Percentiles rank a stretch among this genome's conserved stretches.
Evolutionary conservation across 2,329 filamentous ascomycete species (phyloP).

Genomic region (Fusarium longipes): DNA sequence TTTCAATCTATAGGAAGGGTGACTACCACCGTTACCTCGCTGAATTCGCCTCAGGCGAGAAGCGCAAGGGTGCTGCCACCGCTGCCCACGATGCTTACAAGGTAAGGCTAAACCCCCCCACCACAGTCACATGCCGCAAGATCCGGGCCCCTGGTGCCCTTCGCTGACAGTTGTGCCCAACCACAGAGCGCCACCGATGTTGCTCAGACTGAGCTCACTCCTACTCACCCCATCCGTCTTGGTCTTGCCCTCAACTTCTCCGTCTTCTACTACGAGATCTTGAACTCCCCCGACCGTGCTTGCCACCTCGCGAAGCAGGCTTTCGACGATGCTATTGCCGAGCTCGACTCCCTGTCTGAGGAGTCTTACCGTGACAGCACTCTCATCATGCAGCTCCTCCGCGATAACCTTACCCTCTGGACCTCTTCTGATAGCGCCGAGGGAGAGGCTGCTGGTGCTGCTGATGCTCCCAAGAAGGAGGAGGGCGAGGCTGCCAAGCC

Average conservation of each 20-base stretch:
- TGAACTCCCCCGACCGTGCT: slow-evolving; percentile 97
- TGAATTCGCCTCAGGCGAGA: slow-evolving; percentile 92
- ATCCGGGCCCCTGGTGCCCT: slow-evolving; percentile 51
- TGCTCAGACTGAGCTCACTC: slow-evolving; percentile 96
- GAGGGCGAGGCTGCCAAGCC: slow-evolving; percentile 60
- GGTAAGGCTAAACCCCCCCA: slow-evolving; percentile 64
- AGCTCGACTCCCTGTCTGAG: slow-evolving; percentile 96
- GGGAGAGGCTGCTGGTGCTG: slow-evolving; percentile 72
- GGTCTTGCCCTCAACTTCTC: slow-evolving; percentile 99
- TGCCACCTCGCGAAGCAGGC: slow-evolving; percentile 99
- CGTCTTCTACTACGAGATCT: slow-evolving; percentile 99
- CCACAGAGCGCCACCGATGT: slow-evolving; percentile 99
- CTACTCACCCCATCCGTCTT: slow-evolving; percentile 97
- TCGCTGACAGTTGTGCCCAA: slow-evolving; percentile 86
- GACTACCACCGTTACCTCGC: slow-evolving; percentile 97
- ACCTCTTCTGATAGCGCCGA: slow-evolving; percentile 92
- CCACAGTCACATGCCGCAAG: slow-evolving; percentile 44
- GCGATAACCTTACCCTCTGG: slow-evolving; percentile 98
- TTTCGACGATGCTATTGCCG: slow-evolving; percentile 97
- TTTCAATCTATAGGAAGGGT: slow-evolving; percentile 75
- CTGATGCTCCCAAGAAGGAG: slow-evolving; percentile 70
- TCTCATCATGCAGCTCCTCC: slow-evolving; percentile 97
- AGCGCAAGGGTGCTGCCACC: slow-evolving; percentile 88
- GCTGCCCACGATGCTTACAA: slow-evolving; percentile 96
- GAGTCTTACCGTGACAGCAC: slow-evolving; percentile 99